Evolutionary conservation across 805 yeast genomes (phyloP).

Genomic region (Nakazawaea populi): DNA sequence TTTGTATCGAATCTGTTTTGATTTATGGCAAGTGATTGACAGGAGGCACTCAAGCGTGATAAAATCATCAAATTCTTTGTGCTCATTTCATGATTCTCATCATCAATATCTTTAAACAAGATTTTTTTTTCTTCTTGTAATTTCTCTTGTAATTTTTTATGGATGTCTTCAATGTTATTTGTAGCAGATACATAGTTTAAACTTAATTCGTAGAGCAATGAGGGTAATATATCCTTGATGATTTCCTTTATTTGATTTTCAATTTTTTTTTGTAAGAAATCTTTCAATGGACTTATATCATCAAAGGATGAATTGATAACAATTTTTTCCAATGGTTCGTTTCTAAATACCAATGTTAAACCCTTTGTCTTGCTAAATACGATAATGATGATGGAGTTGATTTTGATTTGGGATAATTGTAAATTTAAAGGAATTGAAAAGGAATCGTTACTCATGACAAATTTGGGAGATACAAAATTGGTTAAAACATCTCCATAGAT

Average conservation of each 20-base stretch:
- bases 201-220: constrained; percentile 69
- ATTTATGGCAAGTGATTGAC: constrained; percentile 8
- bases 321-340: constrained; percentile 82
- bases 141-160: constrained; percentile 25
- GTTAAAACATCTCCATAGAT: constrained; percentile 26
- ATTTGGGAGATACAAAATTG: constrained; percentile 59
- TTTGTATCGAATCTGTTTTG: constrained; percentile 3
- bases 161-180: constrained; percentile 26
- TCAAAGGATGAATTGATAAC: constrained; percentile 85
- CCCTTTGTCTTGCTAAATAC: constrained; percentile 82
- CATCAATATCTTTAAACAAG: constrained; percentile 43
- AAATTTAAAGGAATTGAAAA: constrained; percentile 77
- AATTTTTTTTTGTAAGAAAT: constrained; percentile 74
- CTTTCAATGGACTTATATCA: constrained; percentile 76
- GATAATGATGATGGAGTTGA: constrained; percentile 78
- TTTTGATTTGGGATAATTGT: constrained; percentile 61
- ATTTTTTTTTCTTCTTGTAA: constrained; percentile 31
- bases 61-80: constrained; percentile 11
- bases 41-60: constrained; percentile 9
- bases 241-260: constrained; percentile 75
- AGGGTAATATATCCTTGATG: constrained; percentile 80
- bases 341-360: constrained; percentile 77
- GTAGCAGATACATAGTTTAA: constrained; percentile 49
- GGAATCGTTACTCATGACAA: constrained; percentile 58
- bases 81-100: constrained; percentile 26